Evolutionary conservation across 2,329 filamentous ascomycete genomes (phyloP).

Genomic region (Curvularia eragrostidis): DNA sequence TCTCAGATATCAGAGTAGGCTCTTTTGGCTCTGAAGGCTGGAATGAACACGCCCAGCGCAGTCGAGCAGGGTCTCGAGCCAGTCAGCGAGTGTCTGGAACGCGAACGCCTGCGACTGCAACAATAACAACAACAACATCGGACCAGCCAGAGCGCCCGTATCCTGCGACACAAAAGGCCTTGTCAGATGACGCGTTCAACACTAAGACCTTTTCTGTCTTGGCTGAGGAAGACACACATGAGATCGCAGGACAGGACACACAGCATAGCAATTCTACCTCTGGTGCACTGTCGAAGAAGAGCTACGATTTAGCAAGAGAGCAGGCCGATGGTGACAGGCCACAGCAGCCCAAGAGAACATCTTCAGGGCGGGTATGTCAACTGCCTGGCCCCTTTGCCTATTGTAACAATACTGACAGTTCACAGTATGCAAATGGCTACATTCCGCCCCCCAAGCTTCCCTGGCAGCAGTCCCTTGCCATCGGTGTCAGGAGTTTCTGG

Average conservation of each 20-base stretch:
- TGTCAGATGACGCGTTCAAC: constrained; percentile 23
- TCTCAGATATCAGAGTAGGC: constrained; percentile 52
- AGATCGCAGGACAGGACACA: constrained; percentile 6
- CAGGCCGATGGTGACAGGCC: constrained; percentile 20
- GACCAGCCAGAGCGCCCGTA: constrained; percentile 17
- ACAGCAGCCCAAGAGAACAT: constrained; percentile 20
- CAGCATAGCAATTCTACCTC: constrained; percentile 19
- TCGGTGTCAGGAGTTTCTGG: constrained; percentile 69
- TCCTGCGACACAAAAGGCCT: constrained; percentile 15
- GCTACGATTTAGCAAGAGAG: constrained; percentile 28
- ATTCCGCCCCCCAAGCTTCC: constrained; percentile 55
- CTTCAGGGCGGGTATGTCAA: constrained; percentile 28
- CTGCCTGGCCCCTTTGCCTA: background rate
- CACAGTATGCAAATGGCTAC: constrained; percentile 51
- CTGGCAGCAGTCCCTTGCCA: constrained; percentile 64
- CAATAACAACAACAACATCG: constrained; percentile 17
- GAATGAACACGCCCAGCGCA: constrained; percentile 39
- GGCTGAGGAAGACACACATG: constrained; percentile 35
- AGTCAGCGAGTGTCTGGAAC: constrained; percentile 34
- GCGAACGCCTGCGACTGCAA: constrained; percentile 14
- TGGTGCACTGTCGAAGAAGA: constrained; percentile 23
- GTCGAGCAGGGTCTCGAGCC: constrained; percentile 32
- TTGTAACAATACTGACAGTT: background rate
- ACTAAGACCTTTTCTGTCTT: constrained; percentile 41
- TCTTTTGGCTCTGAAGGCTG: constrained; percentile 46